phyloP scores from a whole-genome alignment of 2,329 filamentous ascomycete genomes.

The Macrophomina phaseolina region DNA sequence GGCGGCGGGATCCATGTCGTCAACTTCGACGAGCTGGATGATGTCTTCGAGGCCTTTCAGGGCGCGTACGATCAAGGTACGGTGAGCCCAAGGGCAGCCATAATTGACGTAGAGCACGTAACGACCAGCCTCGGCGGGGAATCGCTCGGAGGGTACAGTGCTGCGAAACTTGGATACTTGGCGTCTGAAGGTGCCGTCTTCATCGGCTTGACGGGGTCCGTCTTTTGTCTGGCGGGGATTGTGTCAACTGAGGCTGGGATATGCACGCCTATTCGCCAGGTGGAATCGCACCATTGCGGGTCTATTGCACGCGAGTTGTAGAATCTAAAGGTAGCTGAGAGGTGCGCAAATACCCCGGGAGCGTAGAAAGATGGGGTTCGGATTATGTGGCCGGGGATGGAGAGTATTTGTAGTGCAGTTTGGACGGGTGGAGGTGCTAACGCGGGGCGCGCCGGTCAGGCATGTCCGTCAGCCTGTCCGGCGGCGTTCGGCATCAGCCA shows the following conservation, averaged over 20 bases:
- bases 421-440: background rate
- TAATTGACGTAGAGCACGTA: constrained; percentile 66
- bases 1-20: constrained; percentile 32
- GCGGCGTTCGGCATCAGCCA: background rate
- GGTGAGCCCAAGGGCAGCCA: constrained; percentile 67
- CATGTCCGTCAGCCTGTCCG: background rate
- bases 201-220: constrained; percentile 37
- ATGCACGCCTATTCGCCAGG: background rate
- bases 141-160: constrained; percentile 59
- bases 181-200: constrained; percentile 63
- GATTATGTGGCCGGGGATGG: background rate
- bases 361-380: background rate
- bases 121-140: constrained; percentile 60
- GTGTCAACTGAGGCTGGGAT: background rate
- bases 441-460: background rate
- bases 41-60: constrained; percentile 57
- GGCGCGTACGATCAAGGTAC: constrained; percentile 52
- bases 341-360: too few relatives aligned
- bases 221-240: background rate
- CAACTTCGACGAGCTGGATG: constrained; percentile 52
- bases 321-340: too few relatives aligned
- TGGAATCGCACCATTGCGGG: constrained; percentile 6
- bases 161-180: constrained; percentile 62
- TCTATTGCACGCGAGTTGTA: background rate
- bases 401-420: background rate